Conservation (phyloP, 345 rosid species). For the Lepidium didymum region DNA sequence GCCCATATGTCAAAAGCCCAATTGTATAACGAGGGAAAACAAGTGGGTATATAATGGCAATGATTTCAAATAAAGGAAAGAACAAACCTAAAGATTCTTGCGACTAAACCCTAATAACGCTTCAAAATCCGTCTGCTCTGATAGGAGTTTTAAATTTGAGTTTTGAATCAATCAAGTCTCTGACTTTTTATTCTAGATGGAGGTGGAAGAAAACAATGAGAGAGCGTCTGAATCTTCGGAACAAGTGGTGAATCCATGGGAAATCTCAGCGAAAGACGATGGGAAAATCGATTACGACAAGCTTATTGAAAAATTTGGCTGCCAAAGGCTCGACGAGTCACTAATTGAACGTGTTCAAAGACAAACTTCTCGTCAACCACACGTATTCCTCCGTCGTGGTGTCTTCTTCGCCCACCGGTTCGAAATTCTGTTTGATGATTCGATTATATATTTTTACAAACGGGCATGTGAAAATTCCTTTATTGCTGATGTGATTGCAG, state of each 20-base stretch:
- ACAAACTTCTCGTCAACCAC: constrained; percentile 60
- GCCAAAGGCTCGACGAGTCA: constrained; percentile 59
- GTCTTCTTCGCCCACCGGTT: constrained; percentile 87
- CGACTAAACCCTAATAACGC: too few relatives aligned
- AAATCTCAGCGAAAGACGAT: constrained; percentile 57
- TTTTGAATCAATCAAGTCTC: too few relatives aligned
- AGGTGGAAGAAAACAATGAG: too few relatives aligned
- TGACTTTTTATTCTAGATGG: too few relatives aligned
- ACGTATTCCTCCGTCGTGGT: constrained; percentile 80
- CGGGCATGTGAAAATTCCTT: too few relatives aligned
- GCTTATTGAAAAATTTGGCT: constrained; percentile 78
- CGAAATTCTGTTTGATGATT: not conserved
- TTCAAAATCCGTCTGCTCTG: too few relatives aligned
- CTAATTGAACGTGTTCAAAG: constrained; percentile 59
- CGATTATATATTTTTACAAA: too few relatives aligned
- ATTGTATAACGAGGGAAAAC: too few relatives aligned
- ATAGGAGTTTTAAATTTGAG: too few relatives aligned
- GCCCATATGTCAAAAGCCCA: too few relatives aligned
- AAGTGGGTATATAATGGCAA: not conserved
- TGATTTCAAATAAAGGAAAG: not conserved
- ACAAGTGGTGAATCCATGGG: constrained; percentile 86
- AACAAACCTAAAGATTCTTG: not conserved
- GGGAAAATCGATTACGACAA: constrained; percentile 81
- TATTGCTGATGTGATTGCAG: too few relatives aligned
- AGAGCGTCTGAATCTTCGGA: too few relatives aligned